Evolutionary conservation across 805 yeast genomes (phyloP).

Genomic region (Yarrowia porcina): DNA sequence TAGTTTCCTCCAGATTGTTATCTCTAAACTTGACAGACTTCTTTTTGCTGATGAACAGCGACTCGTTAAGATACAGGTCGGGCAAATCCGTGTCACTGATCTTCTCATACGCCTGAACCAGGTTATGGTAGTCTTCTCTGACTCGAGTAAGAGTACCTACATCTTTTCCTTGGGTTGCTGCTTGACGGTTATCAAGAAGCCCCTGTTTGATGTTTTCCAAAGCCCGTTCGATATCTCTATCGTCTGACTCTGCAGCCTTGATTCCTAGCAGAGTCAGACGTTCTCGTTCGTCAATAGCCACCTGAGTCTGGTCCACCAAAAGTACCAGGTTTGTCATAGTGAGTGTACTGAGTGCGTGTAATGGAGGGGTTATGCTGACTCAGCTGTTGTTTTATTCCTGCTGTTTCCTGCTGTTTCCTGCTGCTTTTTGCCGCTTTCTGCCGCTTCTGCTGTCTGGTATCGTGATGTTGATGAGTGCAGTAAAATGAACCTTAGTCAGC

Average conservation of each 20-base stretch:
- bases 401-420: too few relatives aligned
- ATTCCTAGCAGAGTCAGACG: conserved; percentile 35
- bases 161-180: conserved; percentile 10
- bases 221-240: conserved; percentile 33
- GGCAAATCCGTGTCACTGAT: conserved; percentile 10
- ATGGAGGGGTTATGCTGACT: too few relatives aligned
- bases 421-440: too few relatives aligned
- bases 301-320: conserved; percentile 36
- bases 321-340: conserved; percentile 30
- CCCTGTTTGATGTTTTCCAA: conserved; percentile 33
- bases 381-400: too few relatives aligned
- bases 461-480: too few relatives aligned
- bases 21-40: conserved; percentile 23
- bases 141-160: conserved; percentile 25
- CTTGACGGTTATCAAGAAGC: conserved; percentile 27
- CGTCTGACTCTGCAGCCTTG: conserved; percentile 35
- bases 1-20: conserved; percentile 9
- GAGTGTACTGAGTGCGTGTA: neutral
- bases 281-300: conserved; percentile 37
- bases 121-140: conserved; percentile 18
- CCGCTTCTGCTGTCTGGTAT: too few relatives aligned
- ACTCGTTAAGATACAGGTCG: conserved; percentile 22
- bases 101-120: conserved; percentile 19
- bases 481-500: neutral
- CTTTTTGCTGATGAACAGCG: conserved; percentile 12